Percentiles rank a stretch among this genome's conserved stretches.
Conservation (phyloP, 345 rosid genomes). For the Salix caprea region DNA sequence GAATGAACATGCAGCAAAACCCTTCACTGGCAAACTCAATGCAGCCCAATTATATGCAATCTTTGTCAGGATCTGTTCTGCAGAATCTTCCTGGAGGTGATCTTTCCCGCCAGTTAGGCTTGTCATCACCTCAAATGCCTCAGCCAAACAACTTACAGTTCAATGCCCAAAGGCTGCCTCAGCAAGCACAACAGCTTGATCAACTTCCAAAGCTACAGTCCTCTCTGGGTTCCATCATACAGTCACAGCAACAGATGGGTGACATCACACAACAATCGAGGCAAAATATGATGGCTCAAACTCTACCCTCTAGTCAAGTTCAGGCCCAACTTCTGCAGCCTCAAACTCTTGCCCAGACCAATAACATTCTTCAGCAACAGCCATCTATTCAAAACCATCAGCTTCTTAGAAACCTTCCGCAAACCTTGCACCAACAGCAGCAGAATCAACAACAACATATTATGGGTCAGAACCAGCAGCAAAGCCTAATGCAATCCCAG, state of each 20-base stretch:
- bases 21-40: slow-evolving; percentile 44
- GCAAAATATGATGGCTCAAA: slow-evolving; percentile 44
- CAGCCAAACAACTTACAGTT: slow-evolving; percentile 41
- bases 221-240: slow-evolving; percentile 24
- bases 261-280: slow-evolving; percentile 42
- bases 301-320: slow-evolving; percentile 38
- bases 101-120: slow-evolving; percentile 49
- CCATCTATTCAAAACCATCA: slow-evolving; percentile 41
- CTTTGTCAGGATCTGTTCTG: slow-evolving; percentile 40
- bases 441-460: slow-evolving; percentile 39
- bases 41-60: slow-evolving; percentile 45
- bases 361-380: slow-evolving; percentile 42
- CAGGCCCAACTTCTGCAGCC: slow-evolving; percentile 50
- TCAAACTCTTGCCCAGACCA: slow-evolving; percentile 37
- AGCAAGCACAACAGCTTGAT: slow-evolving; percentile 48
- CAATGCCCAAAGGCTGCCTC: slow-evolving; percentile 39
- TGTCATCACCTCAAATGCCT: slow-evolving; percentile 38
- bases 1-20: slow-evolving; percentile 91
- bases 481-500: slow-evolving; percentile 34
- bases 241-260: slow-evolving; percentile 39
- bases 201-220: slow-evolving; percentile 45
- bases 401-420: slow-evolving; percentile 44
- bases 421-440: slow-evolving; percentile 46
- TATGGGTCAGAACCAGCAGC: slow-evolving; percentile 44
- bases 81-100: slow-evolving; percentile 45